Conservation (phyloP, 352 stramenopile species). For the Pythium chondricola region DNA sequence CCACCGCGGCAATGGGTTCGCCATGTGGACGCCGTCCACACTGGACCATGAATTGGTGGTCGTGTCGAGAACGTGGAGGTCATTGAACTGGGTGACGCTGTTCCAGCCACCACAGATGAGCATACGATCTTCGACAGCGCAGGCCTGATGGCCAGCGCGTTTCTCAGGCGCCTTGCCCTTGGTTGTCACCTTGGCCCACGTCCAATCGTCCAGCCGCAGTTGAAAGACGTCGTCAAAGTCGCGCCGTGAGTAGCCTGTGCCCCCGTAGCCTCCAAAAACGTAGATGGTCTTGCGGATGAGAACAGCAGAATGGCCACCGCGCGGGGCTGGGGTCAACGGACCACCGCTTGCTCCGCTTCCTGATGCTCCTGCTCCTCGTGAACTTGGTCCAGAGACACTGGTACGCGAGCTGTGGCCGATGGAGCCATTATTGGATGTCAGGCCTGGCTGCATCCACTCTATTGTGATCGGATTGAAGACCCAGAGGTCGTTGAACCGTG, state of each 20-base stretch:
- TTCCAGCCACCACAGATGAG: constrained; percentile 95
- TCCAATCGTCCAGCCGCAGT: constrained; percentile 86
- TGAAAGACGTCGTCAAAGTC: constrained; percentile 94
- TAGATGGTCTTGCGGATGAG: constrained; percentile 82
- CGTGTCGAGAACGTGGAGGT: constrained; percentile 92
- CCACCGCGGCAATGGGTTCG: constrained; percentile 85
- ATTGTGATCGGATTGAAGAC: constrained; percentile 93
- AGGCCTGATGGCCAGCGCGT: constrained; percentile 90
- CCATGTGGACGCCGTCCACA: constrained; percentile 72
- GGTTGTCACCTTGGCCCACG: constrained; percentile 73
- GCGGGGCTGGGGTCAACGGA: constrained; percentile 42
- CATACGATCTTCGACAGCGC: constrained; percentile 86
- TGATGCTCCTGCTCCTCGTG: background rate
- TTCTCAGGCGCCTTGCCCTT: constrained; percentile 87
- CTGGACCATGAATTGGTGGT: constrained; percentile 78
- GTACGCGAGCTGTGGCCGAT: constrained; percentile 39
- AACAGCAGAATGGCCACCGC: constrained; percentile 87
- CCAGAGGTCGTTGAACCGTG: constrained; percentile 95
- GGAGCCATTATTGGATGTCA: background rate
- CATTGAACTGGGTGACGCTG: constrained; percentile 92
- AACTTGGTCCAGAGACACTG: constrained; percentile 12
- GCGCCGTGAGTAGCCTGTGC: constrained; percentile 82
- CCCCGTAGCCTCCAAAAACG: constrained; percentile 95
- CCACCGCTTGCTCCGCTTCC: background rate
- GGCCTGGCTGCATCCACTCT: constrained; percentile 77